Evolutionary conservation across 805 yeast genomes (phyloP).

Genomic region (Grigorovia yakushimaensis): DNA sequence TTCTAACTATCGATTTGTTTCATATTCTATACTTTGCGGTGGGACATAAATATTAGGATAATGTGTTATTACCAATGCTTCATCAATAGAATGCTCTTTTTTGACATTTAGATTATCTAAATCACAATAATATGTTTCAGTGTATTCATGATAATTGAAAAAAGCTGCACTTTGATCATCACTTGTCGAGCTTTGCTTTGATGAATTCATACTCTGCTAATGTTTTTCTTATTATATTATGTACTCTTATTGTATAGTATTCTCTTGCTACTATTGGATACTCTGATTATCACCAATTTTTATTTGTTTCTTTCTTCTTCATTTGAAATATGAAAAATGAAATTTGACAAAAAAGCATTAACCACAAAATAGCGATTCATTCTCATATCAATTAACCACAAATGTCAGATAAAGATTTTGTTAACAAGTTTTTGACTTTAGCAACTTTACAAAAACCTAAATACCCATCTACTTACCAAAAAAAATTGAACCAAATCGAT

Average conservation of each 20-base stretch:
- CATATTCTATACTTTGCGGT: conserved; percentile 21
- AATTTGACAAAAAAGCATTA: too few species aligned
- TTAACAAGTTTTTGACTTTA: conserved; percentile 39
- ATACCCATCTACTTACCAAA: conserved; percentile 20
- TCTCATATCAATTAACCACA: too few species aligned
- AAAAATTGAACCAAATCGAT: conserved; percentile 26
- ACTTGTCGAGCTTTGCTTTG: not conserved
- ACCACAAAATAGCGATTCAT: too few species aligned
- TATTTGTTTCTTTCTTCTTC: not conserved
- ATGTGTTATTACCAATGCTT: conserved; percentile 46
- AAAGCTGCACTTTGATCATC: conserved; percentile 27
- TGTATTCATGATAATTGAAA: conserved; percentile 62
- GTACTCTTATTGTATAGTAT: too few species aligned
- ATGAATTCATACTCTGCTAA: not conserved
- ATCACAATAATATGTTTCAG: conserved; percentile 29
- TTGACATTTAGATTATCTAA: conserved; percentile 2
- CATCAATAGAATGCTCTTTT: conserved; percentile 24
- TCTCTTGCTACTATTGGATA: too few species aligned
- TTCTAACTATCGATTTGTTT: conserved; percentile 49
- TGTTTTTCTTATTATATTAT: too few species aligned
- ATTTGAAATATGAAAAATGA: not conserved
- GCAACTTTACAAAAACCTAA: conserved; percentile 35
- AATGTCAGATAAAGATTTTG: conserved; percentile 31
- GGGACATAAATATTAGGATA: conserved; percentile 50
- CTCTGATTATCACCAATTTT: not conserved